Conservation (phyloP, 805 yeast genomes). For the Yamadazyma nakazawae region DNA sequence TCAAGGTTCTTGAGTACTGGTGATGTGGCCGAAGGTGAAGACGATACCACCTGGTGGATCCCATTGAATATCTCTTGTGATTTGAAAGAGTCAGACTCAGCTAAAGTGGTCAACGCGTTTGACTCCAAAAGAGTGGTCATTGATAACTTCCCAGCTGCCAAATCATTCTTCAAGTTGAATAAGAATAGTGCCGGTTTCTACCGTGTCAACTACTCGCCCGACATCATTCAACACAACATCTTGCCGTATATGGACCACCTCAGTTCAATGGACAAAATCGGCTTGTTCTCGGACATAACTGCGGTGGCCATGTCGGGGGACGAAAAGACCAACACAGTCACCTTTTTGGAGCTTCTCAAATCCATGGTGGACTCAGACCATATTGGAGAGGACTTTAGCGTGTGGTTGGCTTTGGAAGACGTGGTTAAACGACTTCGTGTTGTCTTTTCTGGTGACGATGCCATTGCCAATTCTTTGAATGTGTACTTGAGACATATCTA, state of each 20-base stretch:
- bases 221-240: constrained; percentile 38
- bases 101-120: constrained; percentile 21
- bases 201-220: constrained; percentile 50
- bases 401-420: constrained; percentile 53
- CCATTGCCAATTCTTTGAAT: constrained; percentile 24
- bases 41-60: constrained; percentile 57
- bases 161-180: constrained; percentile 45
- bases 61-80: constrained; percentile 41
- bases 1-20: constrained; percentile 62
- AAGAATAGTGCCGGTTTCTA: constrained; percentile 50
- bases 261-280: constrained; percentile 49
- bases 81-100: neutral
- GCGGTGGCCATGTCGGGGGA: constrained; percentile 49
- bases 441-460: constrained; percentile 29
- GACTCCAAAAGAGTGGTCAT: constrained; percentile 19
- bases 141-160: constrained; percentile 19
- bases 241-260: constrained; percentile 35
- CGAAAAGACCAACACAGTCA: constrained; percentile 30
- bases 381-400: constrained; percentile 40
- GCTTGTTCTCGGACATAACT: constrained; percentile 51
- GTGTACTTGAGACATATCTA: constrained; percentile 28
- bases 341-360: constrained; percentile 43
- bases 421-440: constrained; percentile 28
- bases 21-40: constrained; percentile 56
- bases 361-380: constrained; percentile 22